Evolutionary conservation across 164 flowering plant species (phyloP), one percentile per base, ranked within the genome.

Genomic region (Saururus chinensis): DNA sequence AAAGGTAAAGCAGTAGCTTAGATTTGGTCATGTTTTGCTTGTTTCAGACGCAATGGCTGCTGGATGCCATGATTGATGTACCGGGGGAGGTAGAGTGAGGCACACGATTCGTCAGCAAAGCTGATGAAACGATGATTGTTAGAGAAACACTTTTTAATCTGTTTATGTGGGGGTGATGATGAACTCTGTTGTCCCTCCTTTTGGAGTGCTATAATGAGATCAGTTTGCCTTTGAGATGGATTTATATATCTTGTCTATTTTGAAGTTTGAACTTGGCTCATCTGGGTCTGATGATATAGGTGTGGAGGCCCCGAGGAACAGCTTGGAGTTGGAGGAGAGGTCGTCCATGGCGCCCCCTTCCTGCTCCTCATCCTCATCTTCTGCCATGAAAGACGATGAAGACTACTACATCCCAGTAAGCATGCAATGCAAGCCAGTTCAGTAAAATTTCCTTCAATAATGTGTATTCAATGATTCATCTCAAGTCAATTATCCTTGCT

Each of bases 241-340:
- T n/a, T n/a, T n/a, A n/a, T n/a, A n/a, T n/a, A n/a, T n/a, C n/a
- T n/a, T n/a, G n/a, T n/a, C n/a, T n/a, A n/a, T 41, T 41, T 41
- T 41, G 45, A 8, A 12, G 14, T 12, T 45, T 12, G 11, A 12
- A 12, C 0, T 45, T 45, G 49, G 49, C 11, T 45, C 17, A 45
- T 45, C 49, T 17, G 14, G 4, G 17, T 8, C 14, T 45, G 14
- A 45, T 13, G 17, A 45, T 45, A 70, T 76, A 87, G 96, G 96
- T 24, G 66, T 69, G 12, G 92, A 86, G 69, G 93, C 98, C 49
- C 96, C 96, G 53, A 77, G 96, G 60, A 89, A 88, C 64, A 92
- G 96, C 76, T 79, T 86, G 81, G 87, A 92, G 66, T 69, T 75
- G 35, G 81, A 76, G 48, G 81, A 75, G 7, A 49, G 58, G 9